phyloP scores from a whole-genome alignment of 2,329 filamentous ascomycete genomes.

The Sarocladium oryzae region DNA sequence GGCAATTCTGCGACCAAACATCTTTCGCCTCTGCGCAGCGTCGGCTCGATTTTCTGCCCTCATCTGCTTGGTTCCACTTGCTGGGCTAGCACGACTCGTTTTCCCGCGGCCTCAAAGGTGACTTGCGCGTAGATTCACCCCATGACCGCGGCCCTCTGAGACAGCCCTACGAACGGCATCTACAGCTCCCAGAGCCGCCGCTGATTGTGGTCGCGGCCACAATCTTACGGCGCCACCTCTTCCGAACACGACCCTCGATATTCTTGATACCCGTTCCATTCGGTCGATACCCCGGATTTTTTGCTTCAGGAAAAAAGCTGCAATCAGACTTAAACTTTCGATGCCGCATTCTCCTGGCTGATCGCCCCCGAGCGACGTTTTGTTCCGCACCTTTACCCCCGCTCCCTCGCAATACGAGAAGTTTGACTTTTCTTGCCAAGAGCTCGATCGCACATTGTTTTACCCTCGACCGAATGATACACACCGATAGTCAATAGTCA shows the following conservation, averaged over 20 bases:
- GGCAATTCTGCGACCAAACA: slow-evolving; percentile 3
- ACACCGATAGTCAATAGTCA: neutral
- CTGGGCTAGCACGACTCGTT: neutral
- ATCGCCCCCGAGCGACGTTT: slow-evolving; percentile 6
- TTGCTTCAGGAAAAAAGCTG: too few relatives aligned
- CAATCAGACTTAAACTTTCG: neutral
- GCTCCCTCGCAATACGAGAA: neutral
- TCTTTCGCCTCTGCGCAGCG: neutral
- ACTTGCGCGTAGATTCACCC: too few relatives aligned
- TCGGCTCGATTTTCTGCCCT: neutral
- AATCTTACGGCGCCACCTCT: neutral
- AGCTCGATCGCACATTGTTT: neutral
- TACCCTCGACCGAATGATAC: neutral
- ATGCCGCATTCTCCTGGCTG: slow-evolving; percentile 7
- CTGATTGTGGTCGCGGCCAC: neutral
- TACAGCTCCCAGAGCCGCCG: too few relatives aligned
- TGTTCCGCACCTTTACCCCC: neutral
- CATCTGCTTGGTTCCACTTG: neutral
- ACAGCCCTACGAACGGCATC: neutral
- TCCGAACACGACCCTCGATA: neutral
- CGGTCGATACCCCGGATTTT: neutral
- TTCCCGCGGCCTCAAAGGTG: neutral
- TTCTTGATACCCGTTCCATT: neutral
- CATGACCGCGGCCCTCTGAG: slow-evolving; percentile 4
- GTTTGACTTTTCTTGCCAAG: neutral